Base-by-base conservation (phyloP, 139 green algal genomes). In the Coccomyxa sp. region DNA sequence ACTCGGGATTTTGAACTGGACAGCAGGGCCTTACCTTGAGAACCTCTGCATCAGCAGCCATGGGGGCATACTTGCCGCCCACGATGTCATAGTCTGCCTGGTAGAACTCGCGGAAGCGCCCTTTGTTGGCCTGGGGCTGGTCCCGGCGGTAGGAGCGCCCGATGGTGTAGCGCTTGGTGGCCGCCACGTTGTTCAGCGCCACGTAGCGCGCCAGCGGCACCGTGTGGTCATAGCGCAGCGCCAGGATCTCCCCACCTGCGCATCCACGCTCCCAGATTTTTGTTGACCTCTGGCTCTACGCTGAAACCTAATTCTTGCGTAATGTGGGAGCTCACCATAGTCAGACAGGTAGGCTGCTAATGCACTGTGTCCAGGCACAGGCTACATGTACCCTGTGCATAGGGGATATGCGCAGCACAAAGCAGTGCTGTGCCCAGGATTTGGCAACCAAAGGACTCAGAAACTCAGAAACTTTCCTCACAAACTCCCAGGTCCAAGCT, bases 1-100 rank as follows among this genome's bases (percentile, higher is more conserved):
- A n/a, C n/a, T n/a, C n/a, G n/a, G n/a, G n/a, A n/a, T n/a, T n/a
- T n/a, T n/a, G n/a, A n/a, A n/a, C n/a, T n/a, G n/a, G n/a, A n/a
- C n/a, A n/a, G n/a, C n/a, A n/a, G n/a, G n/a, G n/a, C n/a, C 50
- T 31, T 64, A 64, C 50, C 44, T 64, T 64, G 50, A 64, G 50
- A 18, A 64, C 50, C 27, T 64, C 5, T 1, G 50, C 50, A 22
- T 64, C 50, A 64, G 50, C 18, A 64, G 27, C 4, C 50, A 64
- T 64, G 50, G 50, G 38, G 0, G 91, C 68, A 84, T 98, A 98
- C n/a, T n/a, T n/a, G 40, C 82, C 70, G 71, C 93, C 93, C 75
- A 95, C 95, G 35, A 98, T 95, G 89, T 98, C 95, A 85, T 98
- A 96, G 82, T 98, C 95, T 79, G 95, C 98, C 86, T 99, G 95